These are phyloP conservation scores for Ramichloridium luteum DNA, from an alignment of 2,329 filamentous ascomycete species.

Conservation along the genomic window DNA sequence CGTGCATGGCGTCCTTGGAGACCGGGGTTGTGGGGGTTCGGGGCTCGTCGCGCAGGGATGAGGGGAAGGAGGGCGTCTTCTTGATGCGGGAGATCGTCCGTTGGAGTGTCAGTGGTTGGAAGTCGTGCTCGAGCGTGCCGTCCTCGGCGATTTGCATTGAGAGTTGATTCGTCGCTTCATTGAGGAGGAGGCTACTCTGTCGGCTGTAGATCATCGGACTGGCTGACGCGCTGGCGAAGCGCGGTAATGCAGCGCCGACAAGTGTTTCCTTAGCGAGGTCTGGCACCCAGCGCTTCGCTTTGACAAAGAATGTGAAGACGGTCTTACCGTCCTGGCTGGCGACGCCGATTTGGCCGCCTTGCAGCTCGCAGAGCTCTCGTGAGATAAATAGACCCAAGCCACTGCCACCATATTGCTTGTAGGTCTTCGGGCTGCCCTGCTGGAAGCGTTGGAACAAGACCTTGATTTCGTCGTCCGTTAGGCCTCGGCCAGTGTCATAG, in stretches of 20 bases:
- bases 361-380: constrained; percentile 31
- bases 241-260: constrained; percentile 1
- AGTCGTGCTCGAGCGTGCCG: constrained; percentile 7
- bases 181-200: constrained; percentile 13
- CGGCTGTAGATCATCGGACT: constrained; percentile 16
- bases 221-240: constrained; percentile 15
- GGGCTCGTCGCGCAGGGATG: constrained; percentile 1
- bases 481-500: constrained; percentile 31
- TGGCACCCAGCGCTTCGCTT: constrained; percentile 23
- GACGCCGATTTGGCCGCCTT: constrained; percentile 36
- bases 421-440: constrained; percentile 24
- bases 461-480: constrained; percentile 28
- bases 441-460: constrained; percentile 33
- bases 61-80: neutral
- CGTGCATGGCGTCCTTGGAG: constrained; percentile 14
- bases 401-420: constrained; percentile 31
- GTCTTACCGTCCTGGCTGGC: constrained; percentile 29
- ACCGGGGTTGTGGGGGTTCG: neutral
- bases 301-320: constrained; percentile 33
- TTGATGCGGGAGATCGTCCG: constrained; percentile 1
- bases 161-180: constrained; percentile 7
- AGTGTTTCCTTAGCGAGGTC: constrained; percentile 4
- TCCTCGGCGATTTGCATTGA: constrained; percentile 1
- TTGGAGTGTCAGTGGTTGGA: constrained; percentile 7
- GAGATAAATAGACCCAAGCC: constrained; percentile 36